Conservation (phyloP, 805 yeast species). For the Sugiyamaella lignohabitans region DNA sequence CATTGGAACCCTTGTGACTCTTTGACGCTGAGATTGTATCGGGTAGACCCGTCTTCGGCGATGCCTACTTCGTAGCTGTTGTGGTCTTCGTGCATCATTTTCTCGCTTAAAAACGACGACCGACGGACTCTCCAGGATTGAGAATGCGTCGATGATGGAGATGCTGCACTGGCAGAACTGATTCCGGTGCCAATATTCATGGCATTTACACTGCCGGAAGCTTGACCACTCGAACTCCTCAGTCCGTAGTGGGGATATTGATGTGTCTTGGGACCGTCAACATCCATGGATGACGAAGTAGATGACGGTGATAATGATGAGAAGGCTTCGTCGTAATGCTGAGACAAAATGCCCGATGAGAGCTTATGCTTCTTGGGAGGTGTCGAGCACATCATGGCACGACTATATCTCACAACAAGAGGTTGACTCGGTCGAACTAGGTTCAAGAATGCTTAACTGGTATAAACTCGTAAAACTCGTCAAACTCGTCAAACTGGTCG, state of each 20-base stretch:
- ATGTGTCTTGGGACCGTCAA: too few species aligned
- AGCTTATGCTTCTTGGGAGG: neutral
- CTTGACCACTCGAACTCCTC: too few species aligned
- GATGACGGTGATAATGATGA: too few species aligned
- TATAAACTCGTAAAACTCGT: too few species aligned
- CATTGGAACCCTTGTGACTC: constrained; percentile 28
- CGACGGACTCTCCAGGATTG: constrained; percentile 13
- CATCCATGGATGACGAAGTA: too few species aligned
- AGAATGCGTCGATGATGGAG: neutral
- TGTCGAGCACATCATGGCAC: neutral
- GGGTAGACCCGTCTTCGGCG: constrained; percentile 22
- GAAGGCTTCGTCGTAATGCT: too few species aligned
- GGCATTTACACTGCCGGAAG: neutral
- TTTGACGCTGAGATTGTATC: constrained; percentile 21
- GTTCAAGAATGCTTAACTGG: too few species aligned
- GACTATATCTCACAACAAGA: too few species aligned
- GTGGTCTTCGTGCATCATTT: constrained; percentile 26
- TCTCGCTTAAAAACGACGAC: constrained; percentile 22
- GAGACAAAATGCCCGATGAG: neutral
- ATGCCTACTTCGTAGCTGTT: constrained; percentile 19
- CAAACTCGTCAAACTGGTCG: too few species aligned
- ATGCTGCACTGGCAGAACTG: neutral
- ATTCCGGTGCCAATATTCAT: neutral
- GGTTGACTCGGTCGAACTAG: too few species aligned
- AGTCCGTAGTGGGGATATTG: neutral